These are phyloP conservation scores for Salix viminalis DNA, from an alignment of 345 rosid species.

Conservation along the genomic window DNA sequence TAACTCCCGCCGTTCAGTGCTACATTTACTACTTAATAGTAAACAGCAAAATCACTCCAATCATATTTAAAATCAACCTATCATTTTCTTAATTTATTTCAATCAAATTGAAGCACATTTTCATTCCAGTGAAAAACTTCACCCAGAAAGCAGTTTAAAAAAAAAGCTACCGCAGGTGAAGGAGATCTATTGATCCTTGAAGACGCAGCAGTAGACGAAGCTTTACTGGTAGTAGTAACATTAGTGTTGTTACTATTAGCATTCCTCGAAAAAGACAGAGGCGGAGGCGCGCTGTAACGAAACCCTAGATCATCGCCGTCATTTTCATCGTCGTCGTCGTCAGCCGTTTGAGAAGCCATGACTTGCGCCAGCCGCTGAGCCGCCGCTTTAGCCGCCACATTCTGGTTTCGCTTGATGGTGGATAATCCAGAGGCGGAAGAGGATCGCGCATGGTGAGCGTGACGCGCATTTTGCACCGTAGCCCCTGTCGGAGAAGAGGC, in stretches of 20 bases:
- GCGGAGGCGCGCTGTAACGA: slow-evolving; percentile 85
- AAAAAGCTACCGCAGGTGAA: slow-evolving; percentile 66
- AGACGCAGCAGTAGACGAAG: not conserved
- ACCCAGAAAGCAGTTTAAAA: not conserved
- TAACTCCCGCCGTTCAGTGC: not conserved
- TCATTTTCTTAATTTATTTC: not conserved
- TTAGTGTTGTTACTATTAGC: slow-evolving; percentile 12
- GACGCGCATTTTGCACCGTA: slow-evolving; percentile 14
- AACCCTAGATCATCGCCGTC: slow-evolving; percentile 71
- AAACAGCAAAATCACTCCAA: not conserved
- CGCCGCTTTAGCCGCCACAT: slow-evolving; percentile 87
- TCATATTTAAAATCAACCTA: not conserved
- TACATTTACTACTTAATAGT: not conserved
- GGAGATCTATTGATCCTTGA: slow-evolving; percentile 59
- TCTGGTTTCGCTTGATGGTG: slow-evolving; percentile 39
- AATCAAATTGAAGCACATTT: not conserved
- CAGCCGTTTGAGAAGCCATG: slow-evolving; percentile 84
- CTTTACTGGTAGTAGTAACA: not conserved
- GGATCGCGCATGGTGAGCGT: slow-evolving; percentile 21
- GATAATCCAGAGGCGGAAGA: slow-evolving; percentile 25
- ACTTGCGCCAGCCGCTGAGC: slow-evolving; percentile 91
- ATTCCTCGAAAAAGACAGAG: slow-evolving; percentile 58
- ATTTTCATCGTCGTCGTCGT: slow-evolving; percentile 58
- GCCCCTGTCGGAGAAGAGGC: not conserved
- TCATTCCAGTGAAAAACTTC: not conserved